phyloP scores from a whole-genome alignment of 208 protist genomes.

The Leishmania aethiopica region DNA sequence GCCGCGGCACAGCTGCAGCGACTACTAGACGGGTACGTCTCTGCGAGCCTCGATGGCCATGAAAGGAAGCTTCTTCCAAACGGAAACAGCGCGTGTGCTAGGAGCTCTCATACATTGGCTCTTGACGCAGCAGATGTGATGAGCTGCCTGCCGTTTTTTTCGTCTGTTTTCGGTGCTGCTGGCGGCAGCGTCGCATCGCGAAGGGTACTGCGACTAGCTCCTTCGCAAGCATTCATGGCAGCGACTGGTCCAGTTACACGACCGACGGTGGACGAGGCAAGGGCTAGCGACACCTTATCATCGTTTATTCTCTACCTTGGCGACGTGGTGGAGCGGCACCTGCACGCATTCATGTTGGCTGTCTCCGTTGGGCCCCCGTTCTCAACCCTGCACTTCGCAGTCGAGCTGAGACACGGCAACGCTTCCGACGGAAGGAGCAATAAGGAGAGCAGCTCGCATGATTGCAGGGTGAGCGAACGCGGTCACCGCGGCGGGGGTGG shows the following conservation, averaged over 20 bases:
- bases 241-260: not conserved
- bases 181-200: not conserved
- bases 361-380: conserved; percentile 22
- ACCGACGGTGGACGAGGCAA: not conserved
- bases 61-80: conserved; percentile 28
- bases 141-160: conserved; percentile 29
- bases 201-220: not conserved
- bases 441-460: not conserved
- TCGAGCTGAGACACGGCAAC: not conserved
- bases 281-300: not conserved
- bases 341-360: conserved; percentile 20
- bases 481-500: conserved; percentile 14
- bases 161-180: not conserved
- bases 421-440: not conserved
- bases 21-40: conserved; percentile 34
- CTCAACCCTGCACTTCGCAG: not conserved
- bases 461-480: not conserved
- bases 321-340: conserved; percentile 24
- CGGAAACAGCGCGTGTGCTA: conserved; percentile 13
- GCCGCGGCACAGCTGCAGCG: conserved; percentile 31
- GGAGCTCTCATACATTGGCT: conserved; percentile 39
- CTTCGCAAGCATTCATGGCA: not conserved
- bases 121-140: conserved; percentile 47
- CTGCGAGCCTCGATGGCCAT: conserved; percentile 9
- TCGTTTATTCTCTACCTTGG: conserved; percentile 25